phyloP scores from a whole-genome alignment of 2,329 filamentous ascomycete species.

The Colletotrichum sidae region DNA sequence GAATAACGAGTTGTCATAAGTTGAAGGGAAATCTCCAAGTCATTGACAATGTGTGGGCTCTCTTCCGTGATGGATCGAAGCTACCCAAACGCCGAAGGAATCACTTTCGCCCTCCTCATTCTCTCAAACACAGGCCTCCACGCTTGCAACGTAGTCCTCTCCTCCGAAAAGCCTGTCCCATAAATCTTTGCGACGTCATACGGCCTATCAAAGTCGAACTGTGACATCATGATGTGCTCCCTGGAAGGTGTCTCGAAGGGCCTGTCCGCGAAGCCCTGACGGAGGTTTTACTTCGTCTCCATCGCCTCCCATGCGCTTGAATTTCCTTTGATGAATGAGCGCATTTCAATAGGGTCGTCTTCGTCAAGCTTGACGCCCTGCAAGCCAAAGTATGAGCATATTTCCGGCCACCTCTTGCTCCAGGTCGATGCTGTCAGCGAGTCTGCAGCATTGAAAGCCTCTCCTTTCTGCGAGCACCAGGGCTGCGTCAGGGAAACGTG shows the following conservation, averaged over 20 bases:
- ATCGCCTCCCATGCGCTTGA: slow-evolving; percentile 45
- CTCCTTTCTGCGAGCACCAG: slow-evolving; percentile 39
- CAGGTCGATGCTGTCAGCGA: slow-evolving; percentile 37
- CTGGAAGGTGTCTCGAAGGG: slow-evolving; percentile 50
- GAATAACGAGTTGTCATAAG: too few relatives aligned
- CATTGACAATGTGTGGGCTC: too few relatives aligned
- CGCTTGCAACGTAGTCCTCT: slow-evolving; percentile 49
- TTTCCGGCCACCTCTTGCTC: slow-evolving; percentile 42
- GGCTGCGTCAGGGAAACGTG: slow-evolving; percentile 35
- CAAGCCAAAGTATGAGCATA: slow-evolving; percentile 42
- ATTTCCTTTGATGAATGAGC: slow-evolving; percentile 48
- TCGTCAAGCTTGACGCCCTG: slow-evolving; percentile 41
- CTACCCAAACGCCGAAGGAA: neutral
- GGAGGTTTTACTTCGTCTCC: slow-evolving; percentile 49
- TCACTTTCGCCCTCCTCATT: neutral
- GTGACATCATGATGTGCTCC: slow-evolving; percentile 55
- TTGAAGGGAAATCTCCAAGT: too few relatives aligned
- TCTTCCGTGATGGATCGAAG: neutral
- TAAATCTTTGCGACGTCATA: slow-evolving; percentile 58
- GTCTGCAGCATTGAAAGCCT: slow-evolving; percentile 42
- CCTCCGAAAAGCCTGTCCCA: slow-evolving; percentile 53
- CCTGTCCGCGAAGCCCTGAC: slow-evolving; percentile 51
- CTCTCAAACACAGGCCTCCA: slow-evolving; percentile 37
- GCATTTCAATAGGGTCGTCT: slow-evolving; percentile 46
- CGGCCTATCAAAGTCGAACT: slow-evolving; percentile 57